Evolutionary conservation across 768 basidiomycete genomes (phyloP), one percentile per base, ranked within the genome.

Genomic region (Candolleomyces efflorescens): DNA sequence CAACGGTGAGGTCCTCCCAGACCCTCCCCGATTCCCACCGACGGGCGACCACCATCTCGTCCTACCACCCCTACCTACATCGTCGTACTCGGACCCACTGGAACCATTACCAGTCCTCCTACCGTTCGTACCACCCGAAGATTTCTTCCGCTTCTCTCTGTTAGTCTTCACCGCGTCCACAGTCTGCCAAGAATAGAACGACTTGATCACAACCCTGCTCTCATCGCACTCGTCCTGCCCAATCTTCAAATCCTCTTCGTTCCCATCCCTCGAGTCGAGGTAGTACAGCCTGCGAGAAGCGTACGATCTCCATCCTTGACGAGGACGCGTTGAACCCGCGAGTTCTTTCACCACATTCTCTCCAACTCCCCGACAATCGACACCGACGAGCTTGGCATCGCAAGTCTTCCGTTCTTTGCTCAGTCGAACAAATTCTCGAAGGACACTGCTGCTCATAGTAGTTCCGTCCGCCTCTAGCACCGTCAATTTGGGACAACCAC

Each of bases 171-270:
- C 90, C 0, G 85, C 83, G 67, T 93, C 92, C 38, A 94, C 90
- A 10, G 82, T 87, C 76, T 92, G 89, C 89, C 89, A 92, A 50
- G 87, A 84, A 69, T 89, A 87, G 69, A 92, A 94, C 23, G 87
- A 85, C 80, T 92, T 92, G 62, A 94, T 67, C 52, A 90, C 86
- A 23, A 93, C 85, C 23, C 86, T 75, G 65, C 65, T 71, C 64
- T 81, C 78, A 61, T 93, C 91, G 65, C 90, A 91, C 69, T 94
- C 92, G 69, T 92, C 88, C 72, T 90, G 86, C 46, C 86, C 88
- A 9, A 83, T 71, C 68, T 81, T 84, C 57, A 89, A 70, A 38
- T 82, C 81, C 60, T 89, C 86, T 5, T 75, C 74, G 62, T 80
- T 78, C 24, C 77, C 79, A 66, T 92, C 90, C 63, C 83, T 72